Conservation (phyloP, 176 grass and related monocot genomes). For the Oryza meridionalis region DNA sequence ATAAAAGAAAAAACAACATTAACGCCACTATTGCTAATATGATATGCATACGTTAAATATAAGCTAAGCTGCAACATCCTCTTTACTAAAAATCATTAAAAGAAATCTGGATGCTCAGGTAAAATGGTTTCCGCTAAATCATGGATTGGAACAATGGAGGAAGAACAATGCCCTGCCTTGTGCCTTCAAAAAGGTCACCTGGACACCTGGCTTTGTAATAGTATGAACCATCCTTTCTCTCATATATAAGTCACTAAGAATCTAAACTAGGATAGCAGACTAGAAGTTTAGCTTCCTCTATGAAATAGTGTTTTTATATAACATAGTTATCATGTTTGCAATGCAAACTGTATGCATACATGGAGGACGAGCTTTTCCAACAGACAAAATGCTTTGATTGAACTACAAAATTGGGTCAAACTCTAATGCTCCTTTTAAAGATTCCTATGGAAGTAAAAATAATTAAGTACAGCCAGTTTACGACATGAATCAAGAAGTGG, state of each 20-base stretch:
- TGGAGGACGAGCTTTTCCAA: constrained; percentile 3
- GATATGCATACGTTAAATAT: constrained; percentile 20
- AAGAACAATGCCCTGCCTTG: neutral
- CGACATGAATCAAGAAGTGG: neutral
- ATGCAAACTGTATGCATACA: neutral
- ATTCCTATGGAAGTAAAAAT: neutral
- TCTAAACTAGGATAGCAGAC: neutral
- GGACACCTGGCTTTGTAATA: neutral
- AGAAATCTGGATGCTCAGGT: constrained; percentile 9
- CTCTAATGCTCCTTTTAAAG: neutral
- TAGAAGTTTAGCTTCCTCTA: constrained; percentile 13
- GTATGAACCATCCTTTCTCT: neutral
- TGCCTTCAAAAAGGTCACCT: neutral
- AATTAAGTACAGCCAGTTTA: neutral
- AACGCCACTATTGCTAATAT: neutral
- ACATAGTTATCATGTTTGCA: neutral
- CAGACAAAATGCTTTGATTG: constrained; percentile 20
- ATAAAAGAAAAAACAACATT: constrained; percentile 29
- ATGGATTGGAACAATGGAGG: constrained; percentile 1
- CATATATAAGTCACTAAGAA: neutral
- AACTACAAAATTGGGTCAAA: neutral
- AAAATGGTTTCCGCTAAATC: neutral
- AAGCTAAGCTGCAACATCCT: neutral
- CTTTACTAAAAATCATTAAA: constrained; percentile 12
- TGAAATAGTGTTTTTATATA: neutral